A percentile compares a stretch with the other conserved stretches of the same genome.
Conservation (phyloP, 2,329 filamentous ascomycete genomes). For the Colletotrichum sansevieriae region DNA sequence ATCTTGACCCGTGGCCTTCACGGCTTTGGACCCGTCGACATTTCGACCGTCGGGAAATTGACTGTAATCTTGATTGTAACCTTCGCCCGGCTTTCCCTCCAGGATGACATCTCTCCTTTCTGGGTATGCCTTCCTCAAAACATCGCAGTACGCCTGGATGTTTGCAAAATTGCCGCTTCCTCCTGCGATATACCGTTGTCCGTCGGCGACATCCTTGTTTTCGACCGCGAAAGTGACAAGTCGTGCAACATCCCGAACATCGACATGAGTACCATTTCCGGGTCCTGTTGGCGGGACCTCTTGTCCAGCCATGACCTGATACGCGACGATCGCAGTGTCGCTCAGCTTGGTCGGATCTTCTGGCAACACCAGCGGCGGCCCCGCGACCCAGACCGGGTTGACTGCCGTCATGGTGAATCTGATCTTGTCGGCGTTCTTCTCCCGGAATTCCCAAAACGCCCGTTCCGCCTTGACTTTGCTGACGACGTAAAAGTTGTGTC, state of each 20-base stretch:
- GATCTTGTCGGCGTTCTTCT: conserved; percentile 46
- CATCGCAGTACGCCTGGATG: conserved; percentile 28
- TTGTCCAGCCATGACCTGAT: conserved; percentile 36
- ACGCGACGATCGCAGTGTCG: conserved; percentile 44
- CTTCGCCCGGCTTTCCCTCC: conserved; percentile 33
- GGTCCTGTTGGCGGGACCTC: conserved; percentile 9
- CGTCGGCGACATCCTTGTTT: not conserved
- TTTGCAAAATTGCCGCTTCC: conserved; percentile 25
- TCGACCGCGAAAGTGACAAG: conserved; percentile 31
- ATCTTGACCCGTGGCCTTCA: conserved; percentile 24
- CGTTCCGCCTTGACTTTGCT: conserved; percentile 50
- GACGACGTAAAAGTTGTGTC: conserved; percentile 46
- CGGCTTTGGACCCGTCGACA: conserved; percentile 37
- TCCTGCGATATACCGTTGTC: conserved; percentile 24
- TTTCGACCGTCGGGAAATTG: conserved; percentile 1
- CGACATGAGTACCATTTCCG: conserved; percentile 32
- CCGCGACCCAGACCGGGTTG: conserved; percentile 37
- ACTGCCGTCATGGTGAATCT: conserved; percentile 43
- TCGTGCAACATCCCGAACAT: conserved; percentile 38
- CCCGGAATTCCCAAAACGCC: conserved; percentile 48
- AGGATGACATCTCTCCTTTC: conserved; percentile 19
- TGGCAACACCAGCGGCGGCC: conserved; percentile 37
- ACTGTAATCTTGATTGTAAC: conserved; percentile 32
- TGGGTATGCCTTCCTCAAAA: conserved; percentile 28
- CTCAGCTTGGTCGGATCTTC: conserved; percentile 30